phyloP scores from a whole-genome alignment of 306 rosid genomes.

The Heteromeles arbutifolia region DNA sequence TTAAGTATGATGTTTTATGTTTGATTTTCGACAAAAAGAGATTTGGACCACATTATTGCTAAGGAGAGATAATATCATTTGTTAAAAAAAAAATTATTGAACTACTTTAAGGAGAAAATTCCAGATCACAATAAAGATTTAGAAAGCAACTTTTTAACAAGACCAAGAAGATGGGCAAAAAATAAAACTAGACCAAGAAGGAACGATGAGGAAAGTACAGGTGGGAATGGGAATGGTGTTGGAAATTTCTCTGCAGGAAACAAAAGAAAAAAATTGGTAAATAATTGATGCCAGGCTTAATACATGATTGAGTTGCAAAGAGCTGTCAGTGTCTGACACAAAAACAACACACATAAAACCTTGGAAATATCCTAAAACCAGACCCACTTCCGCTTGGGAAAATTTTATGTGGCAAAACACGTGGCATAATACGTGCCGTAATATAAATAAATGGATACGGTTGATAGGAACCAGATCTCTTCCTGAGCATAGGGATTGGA shows the following conservation, averaged over 20 bases:
- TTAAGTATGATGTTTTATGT: too few relatives aligned
- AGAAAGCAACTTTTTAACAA: slow-evolving; percentile 1
- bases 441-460: too few relatives aligned
- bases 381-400: slow-evolving; percentile 43
- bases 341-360: slow-evolving; percentile 21
- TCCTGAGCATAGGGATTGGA: too few relatives aligned
- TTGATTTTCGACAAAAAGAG: too few relatives aligned
- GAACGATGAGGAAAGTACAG: not conserved
- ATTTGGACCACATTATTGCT: too few relatives aligned
- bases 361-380: slow-evolving; percentile 25
- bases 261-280: not conserved
- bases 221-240: slow-evolving; percentile 19
- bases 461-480: too few relatives aligned
- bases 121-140: not conserved
- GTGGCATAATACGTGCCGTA: too few relatives aligned
- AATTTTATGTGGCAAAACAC: too few relatives aligned
- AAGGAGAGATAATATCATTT: too few relatives aligned
- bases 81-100: not conserved
- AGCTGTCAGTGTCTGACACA: slow-evolving; percentile 66
- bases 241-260: slow-evolving; percentile 6
- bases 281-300: slow-evolving; percentile 37
- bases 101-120: not conserved
- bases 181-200: not conserved
- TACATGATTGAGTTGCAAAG: slow-evolving; percentile 35
- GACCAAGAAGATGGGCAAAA: too few relatives aligned